A percentile compares a stretch with the other conserved stretches of the same genome.
Evolutionary conservation across 805 yeast genomes (phyloP).

Genomic region (Metschnikowia similis): DNA sequence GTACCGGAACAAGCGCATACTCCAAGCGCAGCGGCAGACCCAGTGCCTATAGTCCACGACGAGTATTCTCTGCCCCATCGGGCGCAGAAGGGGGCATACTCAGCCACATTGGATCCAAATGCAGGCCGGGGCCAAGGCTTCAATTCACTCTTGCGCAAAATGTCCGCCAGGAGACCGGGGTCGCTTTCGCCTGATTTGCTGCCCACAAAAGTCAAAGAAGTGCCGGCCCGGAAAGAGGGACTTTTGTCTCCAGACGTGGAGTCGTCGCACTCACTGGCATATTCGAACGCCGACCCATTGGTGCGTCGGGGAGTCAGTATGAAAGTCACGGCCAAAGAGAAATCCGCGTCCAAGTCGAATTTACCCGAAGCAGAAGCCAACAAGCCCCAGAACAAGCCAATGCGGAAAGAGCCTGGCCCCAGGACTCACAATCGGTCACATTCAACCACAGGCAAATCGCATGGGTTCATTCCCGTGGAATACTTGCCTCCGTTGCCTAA

Average conservation of each 20-base stretch:
- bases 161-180: slow-evolving; percentile 31
- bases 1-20: slow-evolving; percentile 42
- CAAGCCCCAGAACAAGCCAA: neutral
- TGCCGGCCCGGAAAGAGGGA: neutral
- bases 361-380: slow-evolving; percentile 8
- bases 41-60: neutral
- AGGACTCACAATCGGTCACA: slow-evolving; percentile 21
- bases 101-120: slow-evolving; percentile 33
- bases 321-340: slow-evolving; percentile 57
- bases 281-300: slow-evolving; percentile 28
- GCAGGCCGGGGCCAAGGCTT: slow-evolving; percentile 25
- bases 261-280: neutral
- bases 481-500: slow-evolving; percentile 44
- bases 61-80: neutral
- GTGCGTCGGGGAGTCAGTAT: slow-evolving; percentile 60
- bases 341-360: slow-evolving; percentile 24
- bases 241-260: neutral
- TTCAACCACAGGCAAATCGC: slow-evolving; percentile 25
- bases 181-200: slow-evolving; percentile 12
- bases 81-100: slow-evolving; percentile 7
- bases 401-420: slow-evolving; percentile 1
- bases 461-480: slow-evolving; percentile 41
- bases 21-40: slow-evolving; percentile 9
- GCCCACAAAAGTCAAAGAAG: slow-evolving; percentile 4
- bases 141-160: slow-evolving; percentile 34